Evolutionary conservation across 805 yeast genomes (phyloP), one percentile per base, ranked within the genome.

Genomic region (Metschnikowia lochheadii): DNA sequence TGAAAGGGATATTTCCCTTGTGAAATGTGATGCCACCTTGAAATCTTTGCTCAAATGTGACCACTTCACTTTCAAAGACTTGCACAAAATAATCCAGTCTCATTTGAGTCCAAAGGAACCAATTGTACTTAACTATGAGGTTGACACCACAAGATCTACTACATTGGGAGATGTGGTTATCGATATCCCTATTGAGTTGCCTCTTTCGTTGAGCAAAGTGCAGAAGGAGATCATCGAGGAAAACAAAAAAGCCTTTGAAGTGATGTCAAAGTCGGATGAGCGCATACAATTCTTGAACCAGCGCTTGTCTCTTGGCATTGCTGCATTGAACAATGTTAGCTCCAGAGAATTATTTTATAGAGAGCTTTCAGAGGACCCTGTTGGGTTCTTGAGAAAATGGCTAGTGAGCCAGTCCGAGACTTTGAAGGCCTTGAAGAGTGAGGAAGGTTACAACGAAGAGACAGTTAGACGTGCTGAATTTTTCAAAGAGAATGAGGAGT

Each of bases 401-500:
- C 74, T 84, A 54, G 85, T 83, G 40, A 84, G 89, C 40, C 96
- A 94, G 66, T 76, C 89, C 14, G 88, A 89, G 52, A 87, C 92
- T 44, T 76, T 94, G 62, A 90, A 87, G 69, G 87, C 92, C 13
- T 76, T 94, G 56, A 80, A 89, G 52, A 90, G 96, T 56, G 98
- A 94, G 56, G 94, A 87, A 59, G 92, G 91, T 8, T 87, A 84
- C 68, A 84, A 84, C 63, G 97, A 92, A 69, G 97, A 91, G 63
- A 75, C 81, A 18, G 96, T 89, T 5, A 82, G 99, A 71, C 80
- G 86, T 60, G 82, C 96, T 3, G 82, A 83, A 15, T 94, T 85
- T 68, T 94, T 71, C 53, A 81, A 83, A 40, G 91, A 89, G 60
- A 89, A 88, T 54, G 76, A 73, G 57, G 66, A 65, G 29, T 72